Evolutionary conservation across 495 filamentous ascomycete genomes (phyloP).

Genomic region (Penicillium pancosmium): DNA sequence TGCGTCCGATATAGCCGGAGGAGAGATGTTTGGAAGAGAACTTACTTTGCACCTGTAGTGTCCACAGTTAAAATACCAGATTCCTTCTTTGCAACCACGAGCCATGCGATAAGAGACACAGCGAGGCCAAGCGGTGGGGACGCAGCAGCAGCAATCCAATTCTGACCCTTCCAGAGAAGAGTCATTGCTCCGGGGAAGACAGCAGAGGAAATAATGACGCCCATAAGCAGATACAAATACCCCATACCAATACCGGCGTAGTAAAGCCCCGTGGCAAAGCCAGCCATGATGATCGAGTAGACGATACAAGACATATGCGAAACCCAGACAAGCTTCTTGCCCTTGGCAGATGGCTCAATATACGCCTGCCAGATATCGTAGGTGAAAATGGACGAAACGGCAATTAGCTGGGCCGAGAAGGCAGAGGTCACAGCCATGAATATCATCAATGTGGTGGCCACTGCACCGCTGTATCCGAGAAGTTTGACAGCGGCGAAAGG

Average conservation of each 20-base stretch:
- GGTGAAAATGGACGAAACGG: conserved; percentile 89
- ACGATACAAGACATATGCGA: conserved; percentile 74
- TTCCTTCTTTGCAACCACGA: conserved; percentile 82
- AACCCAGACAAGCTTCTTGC: conserved; percentile 82
- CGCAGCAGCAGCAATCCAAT: conserved; percentile 73
- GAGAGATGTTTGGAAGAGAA: conserved; percentile 7
- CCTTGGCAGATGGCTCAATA: conserved; percentile 60
- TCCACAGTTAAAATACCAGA: conserved; percentile 72
- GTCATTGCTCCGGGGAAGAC: conserved; percentile 83
- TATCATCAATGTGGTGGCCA: conserved; percentile 79
- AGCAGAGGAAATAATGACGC: conserved; percentile 84
- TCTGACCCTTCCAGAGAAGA: conserved; percentile 81
- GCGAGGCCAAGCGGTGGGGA: conserved; percentile 78
- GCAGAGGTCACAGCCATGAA: conserved; percentile 97
- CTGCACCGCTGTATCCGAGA: conserved; percentile 85
- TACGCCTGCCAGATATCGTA: conserved; percentile 85
- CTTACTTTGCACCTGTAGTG: conserved; percentile 75
- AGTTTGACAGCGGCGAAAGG: conserved; percentile 89
- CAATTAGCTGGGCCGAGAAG: conserved; percentile 86
- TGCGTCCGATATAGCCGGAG: background rate
- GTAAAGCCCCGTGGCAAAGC: conserved; percentile 79
- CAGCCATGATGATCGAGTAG: conserved; percentile 84
- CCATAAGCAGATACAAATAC: conserved; percentile 87
- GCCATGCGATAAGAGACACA: conserved; percentile 82
- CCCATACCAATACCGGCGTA: conserved; percentile 71